Conservation (phyloP, 306 rosid species). For the Dryas drummondii region DNA sequence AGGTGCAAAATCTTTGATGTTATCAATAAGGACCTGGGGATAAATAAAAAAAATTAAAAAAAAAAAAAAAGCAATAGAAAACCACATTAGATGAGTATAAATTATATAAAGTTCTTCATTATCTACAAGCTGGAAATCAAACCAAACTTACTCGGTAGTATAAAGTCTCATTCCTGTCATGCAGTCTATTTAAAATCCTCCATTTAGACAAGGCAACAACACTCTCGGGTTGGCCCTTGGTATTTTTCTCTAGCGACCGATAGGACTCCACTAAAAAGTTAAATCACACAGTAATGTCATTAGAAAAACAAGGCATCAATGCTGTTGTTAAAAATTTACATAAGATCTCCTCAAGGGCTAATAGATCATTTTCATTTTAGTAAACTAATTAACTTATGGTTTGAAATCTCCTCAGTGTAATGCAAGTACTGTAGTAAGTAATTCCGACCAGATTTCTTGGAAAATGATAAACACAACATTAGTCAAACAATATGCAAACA, state of each 20-base stretch:
- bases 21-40: conserved; percentile 83
- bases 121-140: conserved; percentile 20
- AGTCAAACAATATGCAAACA: not conserved
- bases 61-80: conserved; percentile 22
- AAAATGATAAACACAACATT: not conserved
- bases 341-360: conserved; percentile 1
- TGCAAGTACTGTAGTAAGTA: not conserved
- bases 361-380: not conserved
- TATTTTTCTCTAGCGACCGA: conserved; percentile 91
- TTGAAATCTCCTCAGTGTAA: not conserved
- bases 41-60: no score
- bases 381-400: not conserved
- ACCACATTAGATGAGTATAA: conserved; percentile 17
- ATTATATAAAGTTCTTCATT: conserved; percentile 16
- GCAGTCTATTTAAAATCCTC: conserved; percentile 96
- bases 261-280: conserved; percentile 77
- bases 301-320: conserved; percentile 3
- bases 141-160: conserved; percentile 81
- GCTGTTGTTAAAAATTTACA: not conserved
- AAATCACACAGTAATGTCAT: conserved; percentile 16
- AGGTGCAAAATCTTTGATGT: conserved; percentile 92
- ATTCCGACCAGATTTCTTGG: not conserved
- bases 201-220: conserved; percentile 85
- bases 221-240: conserved; percentile 63
- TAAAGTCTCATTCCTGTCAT: conserved; percentile 93